These are phyloP conservation scores for Nakazawaea siamensis DNA, from an alignment of 805 yeast genomes.

Conservation along the genomic window DNA sequence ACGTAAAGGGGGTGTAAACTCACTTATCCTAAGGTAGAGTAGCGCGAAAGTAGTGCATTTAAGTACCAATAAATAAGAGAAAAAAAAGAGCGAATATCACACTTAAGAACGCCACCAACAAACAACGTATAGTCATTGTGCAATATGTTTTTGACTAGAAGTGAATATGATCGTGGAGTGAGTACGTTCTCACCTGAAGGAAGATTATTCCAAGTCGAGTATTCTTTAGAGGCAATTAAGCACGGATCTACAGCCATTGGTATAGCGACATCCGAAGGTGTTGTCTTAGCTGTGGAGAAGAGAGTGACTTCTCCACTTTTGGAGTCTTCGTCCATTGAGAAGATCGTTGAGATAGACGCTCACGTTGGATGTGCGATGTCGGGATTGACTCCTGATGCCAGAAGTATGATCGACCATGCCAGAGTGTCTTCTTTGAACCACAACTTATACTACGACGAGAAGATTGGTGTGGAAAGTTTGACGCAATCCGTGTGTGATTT, in stretches of 20 bases:
- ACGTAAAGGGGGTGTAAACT: too few species aligned
- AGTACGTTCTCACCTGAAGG: slow-evolving; percentile 99
- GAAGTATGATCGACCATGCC: slow-evolving; percentile 98
- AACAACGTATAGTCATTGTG: too few species aligned
- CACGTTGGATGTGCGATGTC: slow-evolving; percentile 99
- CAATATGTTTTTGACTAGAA: slow-evolving; percentile 97
- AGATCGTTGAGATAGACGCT: slow-evolving; percentile 86
- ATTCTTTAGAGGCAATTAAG: slow-evolving; percentile 95
- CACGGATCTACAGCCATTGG: slow-evolving; percentile 98
- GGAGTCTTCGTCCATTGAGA: slow-evolving; percentile 91
- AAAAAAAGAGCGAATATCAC: too few species aligned
- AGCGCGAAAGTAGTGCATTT: too few species aligned
- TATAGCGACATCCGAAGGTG: slow-evolving; percentile 91
- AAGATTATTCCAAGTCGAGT: slow-evolving; percentile 94
- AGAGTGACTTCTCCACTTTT: slow-evolving; percentile 88
- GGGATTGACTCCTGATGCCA: slow-evolving; percentile 97
- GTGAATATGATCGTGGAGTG: slow-evolving; percentile 98
- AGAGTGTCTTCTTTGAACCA: slow-evolving; percentile 85
- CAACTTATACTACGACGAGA: slow-evolving; percentile 83
- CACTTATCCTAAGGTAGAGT: too few species aligned
- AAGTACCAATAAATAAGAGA: too few species aligned
- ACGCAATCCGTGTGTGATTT: slow-evolving; percentile 96
- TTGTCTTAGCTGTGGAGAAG: slow-evolving; percentile 93
- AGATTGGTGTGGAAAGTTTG: slow-evolving; percentile 83
- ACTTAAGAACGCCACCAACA: too few species aligned